Evolutionary conservation across 2,329 filamentous ascomycete species (phyloP).

Genomic region (Beauveria medogensis): DNA sequence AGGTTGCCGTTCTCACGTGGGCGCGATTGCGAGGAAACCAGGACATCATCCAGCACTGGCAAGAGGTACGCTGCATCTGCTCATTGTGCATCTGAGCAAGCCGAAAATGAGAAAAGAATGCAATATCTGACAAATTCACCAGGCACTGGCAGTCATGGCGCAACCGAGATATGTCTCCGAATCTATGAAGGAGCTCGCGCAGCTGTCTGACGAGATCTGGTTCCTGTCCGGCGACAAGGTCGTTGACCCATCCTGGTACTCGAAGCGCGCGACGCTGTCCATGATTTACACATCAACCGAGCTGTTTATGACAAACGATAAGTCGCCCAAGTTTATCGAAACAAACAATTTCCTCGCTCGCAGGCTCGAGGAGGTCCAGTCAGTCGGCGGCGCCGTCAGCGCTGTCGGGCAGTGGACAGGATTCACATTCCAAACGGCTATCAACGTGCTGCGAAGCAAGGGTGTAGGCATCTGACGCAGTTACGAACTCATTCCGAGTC

Average conservation of each 20-base stretch:
- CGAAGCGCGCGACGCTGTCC: constrained; percentile 49
- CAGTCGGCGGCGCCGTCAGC: constrained; percentile 52
- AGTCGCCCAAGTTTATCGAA: constrained; percentile 61
- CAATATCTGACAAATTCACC: neutral
- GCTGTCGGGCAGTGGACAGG: constrained; percentile 69
- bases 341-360: constrained; percentile 75
- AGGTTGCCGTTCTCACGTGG: constrained; percentile 65
- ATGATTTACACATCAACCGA: constrained; percentile 65
- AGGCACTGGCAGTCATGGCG: constrained; percentile 88
- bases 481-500: neutral
- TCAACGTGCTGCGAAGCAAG: constrained; percentile 84
- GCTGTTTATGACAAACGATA: constrained; percentile 90
- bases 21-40: constrained; percentile 68
- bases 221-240: constrained; percentile 73
- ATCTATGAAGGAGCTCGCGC: constrained; percentile 70
- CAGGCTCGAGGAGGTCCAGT: constrained; percentile 61
- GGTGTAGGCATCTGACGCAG: constrained; percentile 64
- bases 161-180: constrained; percentile 68
- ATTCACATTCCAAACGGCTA: constrained; percentile 66
- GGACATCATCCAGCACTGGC: constrained; percentile 68
- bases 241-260: constrained; percentile 85
- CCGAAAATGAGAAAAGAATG: neutral
- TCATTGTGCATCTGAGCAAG: neutral
- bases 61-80: constrained; percentile 56
- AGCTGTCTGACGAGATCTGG: constrained; percentile 86